Evolutionary conservation across 306 rosid genomes (phyloP).

Genomic region (Alnus rubra): DNA sequence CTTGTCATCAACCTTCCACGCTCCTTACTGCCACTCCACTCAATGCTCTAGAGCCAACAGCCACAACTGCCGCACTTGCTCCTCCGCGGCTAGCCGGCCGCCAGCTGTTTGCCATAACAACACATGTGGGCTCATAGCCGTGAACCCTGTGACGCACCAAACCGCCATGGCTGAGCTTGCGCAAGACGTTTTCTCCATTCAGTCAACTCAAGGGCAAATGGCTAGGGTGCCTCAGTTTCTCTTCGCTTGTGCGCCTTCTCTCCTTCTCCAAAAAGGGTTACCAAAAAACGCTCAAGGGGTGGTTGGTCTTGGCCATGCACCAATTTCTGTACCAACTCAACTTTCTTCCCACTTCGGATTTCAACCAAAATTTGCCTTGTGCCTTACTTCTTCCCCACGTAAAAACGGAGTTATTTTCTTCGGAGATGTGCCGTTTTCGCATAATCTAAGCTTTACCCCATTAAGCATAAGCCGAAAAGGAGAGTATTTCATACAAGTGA

Average conservation of each 20-base stretch:
- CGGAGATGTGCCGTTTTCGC: slow-evolving; percentile 41
- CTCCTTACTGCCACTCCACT: slow-evolving; percentile 57
- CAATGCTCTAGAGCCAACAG: slow-evolving; percentile 47
- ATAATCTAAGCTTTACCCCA: slow-evolving; percentile 37
- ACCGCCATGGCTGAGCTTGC: slow-evolving; percentile 46
- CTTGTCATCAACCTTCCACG: slow-evolving; percentile 37
- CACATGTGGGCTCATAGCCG: slow-evolving; percentile 39
- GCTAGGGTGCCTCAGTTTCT: slow-evolving; percentile 42
- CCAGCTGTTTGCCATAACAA: slow-evolving; percentile 40
- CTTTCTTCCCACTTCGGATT: slow-evolving; percentile 49
- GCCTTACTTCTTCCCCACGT: slow-evolving; percentile 33
- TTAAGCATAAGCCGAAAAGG: slow-evolving; percentile 35
- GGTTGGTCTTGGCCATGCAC: slow-evolving; percentile 45
- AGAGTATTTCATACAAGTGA: slow-evolving; percentile 42
- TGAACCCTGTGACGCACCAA: slow-evolving; percentile 50
- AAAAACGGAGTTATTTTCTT: slow-evolving; percentile 40
- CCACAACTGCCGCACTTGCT: slow-evolving; percentile 32
- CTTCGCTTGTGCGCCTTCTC: slow-evolving; percentile 58
- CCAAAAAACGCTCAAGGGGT: slow-evolving; percentile 46
- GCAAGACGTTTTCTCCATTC: slow-evolving; percentile 42
- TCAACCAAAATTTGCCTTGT: slow-evolving; percentile 40
- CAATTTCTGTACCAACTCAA: slow-evolving; percentile 47
- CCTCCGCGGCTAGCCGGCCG: too few relatives aligned
- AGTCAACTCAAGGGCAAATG: slow-evolving; percentile 28
- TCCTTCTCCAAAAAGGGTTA: slow-evolving; percentile 36